Conservation (phyloP, 805 yeast species). For the Starmerella tilneyi region DNA sequence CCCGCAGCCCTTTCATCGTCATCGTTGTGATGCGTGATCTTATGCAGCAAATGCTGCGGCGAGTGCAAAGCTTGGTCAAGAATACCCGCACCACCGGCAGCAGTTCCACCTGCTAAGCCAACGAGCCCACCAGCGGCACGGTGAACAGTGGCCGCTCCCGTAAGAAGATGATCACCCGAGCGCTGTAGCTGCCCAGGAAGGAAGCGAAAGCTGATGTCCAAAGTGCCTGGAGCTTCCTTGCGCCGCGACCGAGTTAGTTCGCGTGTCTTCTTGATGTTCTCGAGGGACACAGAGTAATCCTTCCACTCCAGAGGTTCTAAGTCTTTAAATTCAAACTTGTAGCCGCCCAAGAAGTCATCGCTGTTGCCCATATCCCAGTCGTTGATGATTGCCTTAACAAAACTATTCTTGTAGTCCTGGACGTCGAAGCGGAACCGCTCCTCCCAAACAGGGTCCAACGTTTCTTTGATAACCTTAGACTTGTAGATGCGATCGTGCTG, state of each 20-base stretch:
- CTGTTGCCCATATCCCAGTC: constrained; percentile 94
- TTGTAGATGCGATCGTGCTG: constrained; percentile 47
- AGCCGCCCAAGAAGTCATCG: constrained; percentile 73
- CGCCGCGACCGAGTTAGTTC: constrained; percentile 34
- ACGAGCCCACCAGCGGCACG: constrained; percentile 23
- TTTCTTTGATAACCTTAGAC: constrained; percentile 73
- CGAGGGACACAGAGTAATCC: constrained; percentile 45
- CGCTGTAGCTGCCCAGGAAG: constrained; percentile 53
- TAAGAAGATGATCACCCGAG: constrained; percentile 20
- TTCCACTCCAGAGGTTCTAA: constrained; percentile 49
- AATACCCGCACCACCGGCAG: constrained; percentile 36
- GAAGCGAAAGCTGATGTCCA: constrained; percentile 51
- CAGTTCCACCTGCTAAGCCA: constrained; percentile 33
- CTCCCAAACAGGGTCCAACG: constrained; percentile 84
- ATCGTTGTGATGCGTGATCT: constrained; percentile 28
- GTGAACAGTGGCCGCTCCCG: constrained; percentile 22
- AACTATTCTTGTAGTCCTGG: constrained; percentile 14
- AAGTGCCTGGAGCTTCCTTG: constrained; percentile 49
- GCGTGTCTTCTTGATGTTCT: constrained; percentile 32
- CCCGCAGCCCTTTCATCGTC: constrained; percentile 11
- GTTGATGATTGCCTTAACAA: constrained; percentile 40
- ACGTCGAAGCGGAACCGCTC: constrained; percentile 40
- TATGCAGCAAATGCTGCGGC: constrained; percentile 35
- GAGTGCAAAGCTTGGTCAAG: constrained; percentile 35
- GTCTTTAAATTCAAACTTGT: constrained; percentile 43